Base-by-base conservation (phyloP, 345 rosid species). In the Hibiscus tridactylites region DNA sequence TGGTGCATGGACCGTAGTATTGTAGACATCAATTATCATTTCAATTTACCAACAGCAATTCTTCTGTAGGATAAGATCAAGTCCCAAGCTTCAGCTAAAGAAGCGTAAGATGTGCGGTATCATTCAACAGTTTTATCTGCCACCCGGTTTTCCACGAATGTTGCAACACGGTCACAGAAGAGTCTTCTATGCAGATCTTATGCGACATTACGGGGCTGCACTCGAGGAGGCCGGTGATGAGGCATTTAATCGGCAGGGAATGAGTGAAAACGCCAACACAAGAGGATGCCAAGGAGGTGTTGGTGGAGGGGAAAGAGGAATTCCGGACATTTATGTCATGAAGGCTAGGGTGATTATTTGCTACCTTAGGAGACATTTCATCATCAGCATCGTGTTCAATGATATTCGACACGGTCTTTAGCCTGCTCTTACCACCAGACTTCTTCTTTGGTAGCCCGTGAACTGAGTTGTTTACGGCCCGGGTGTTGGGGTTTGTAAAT, bases 381-480 rank as follows among this genome's bases (percentile, higher is more conserved):
- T 82, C 88, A 29, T 92, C 94, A 44, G 78, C 83, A 59, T 87
- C 94, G 9, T 86, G 96, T 79, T 83, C 86, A 39, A 85, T 88
- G 4, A 81, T 85, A 42, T 83, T 82, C 24, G 88, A 88, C 79
- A 93, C 89, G n/a, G 76, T 79, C 63, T 91, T 97, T 44, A 93
- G 90, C 79, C 97, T 86, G 79, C 97, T 93, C 83, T 93, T 91
- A 37, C 94, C 96, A 37, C 94, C 96, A 6, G 94, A 93, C 68
- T 88, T 93, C 83, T 93, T 93, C 80, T 87, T 87, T 0, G 83
- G 66, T n/a, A 87, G 70, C n/a, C 85, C 85, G 11, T 82, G 82
- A 59, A 80, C 24, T 13, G 85, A 79, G 47, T 46, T 73, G 71
- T 76, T 61, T 37, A 69, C 28, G 33, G 74, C 24, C 61, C 65